Conservation (phyloP, 805 yeast species). For the Candida andamanensis region DNA sequence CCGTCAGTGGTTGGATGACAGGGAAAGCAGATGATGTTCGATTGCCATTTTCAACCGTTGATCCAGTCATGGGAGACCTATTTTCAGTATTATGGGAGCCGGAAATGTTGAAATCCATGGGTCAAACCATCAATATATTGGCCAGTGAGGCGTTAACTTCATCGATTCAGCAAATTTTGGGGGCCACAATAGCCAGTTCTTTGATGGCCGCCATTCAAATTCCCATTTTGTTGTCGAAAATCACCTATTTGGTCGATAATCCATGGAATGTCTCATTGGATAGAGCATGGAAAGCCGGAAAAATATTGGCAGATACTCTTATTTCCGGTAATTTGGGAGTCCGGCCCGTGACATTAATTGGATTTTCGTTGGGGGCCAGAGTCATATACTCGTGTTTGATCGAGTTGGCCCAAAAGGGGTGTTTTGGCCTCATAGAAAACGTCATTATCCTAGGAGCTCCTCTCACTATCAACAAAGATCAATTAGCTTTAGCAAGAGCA, state of each 20-base stretch:
- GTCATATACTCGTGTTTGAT: conserved; percentile 84
- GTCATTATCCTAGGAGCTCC: conserved; percentile 89
- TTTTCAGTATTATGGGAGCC: conserved; percentile 96
- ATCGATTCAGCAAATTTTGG: conserved; percentile 91
- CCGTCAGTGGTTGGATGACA: conserved; percentile 97
- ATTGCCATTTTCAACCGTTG: conserved; percentile 92
- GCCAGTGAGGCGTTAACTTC: conserved; percentile 93
- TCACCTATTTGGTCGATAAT: conserved; percentile 85
- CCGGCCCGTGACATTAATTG: conserved; percentile 86
- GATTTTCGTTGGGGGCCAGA: conserved; percentile 91
- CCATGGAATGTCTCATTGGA: conserved; percentile 98
- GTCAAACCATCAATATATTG: conserved; percentile 89
- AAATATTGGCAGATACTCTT: conserved; percentile 84
- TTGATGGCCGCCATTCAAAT: conserved; percentile 89
- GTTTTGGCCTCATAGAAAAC: conserved; percentile 82
- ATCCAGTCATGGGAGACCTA: conserved; percentile 96
- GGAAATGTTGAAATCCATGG: conserved; percentile 91
- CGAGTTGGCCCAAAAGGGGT: conserved; percentile 81
- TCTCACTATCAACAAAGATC: conserved; percentile 70
- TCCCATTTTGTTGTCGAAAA: conserved; percentile 86
- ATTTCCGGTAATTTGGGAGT: conserved; percentile 85
- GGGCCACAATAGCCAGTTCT: conserved; percentile 83
- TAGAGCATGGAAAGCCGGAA: conserved; percentile 96
- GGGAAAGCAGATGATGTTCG: conserved; percentile 94
- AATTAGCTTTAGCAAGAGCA: conserved; percentile 70